These are phyloP conservation scores for Epicoccum sorghinum DNA, from an alignment of 2,329 filamentous ascomycete species.

Conservation along the genomic window DNA sequence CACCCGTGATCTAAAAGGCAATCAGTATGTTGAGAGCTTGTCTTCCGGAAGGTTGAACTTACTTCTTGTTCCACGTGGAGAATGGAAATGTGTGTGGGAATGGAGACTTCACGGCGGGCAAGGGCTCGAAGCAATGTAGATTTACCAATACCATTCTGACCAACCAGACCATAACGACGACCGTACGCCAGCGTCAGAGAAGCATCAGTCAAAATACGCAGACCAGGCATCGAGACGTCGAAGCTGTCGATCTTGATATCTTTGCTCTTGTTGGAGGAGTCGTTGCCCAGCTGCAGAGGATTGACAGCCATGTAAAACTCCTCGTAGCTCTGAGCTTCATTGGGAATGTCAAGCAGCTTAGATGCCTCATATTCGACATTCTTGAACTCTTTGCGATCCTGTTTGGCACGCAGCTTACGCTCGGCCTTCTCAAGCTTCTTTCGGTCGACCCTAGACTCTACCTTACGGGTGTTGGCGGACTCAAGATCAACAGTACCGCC, in stretches of 20 bases:
- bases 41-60: conserved; percentile 29
- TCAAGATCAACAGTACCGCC: conserved; percentile 88
- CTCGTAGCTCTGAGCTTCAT: conserved; percentile 89
- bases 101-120: conserved; percentile 88
- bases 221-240: conserved; percentile 89
- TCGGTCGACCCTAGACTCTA: conserved; percentile 95
- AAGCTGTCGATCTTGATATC: conserved; percentile 98
- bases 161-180: conserved; percentile 93
- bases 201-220: conserved; percentile 89
- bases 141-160: conserved; percentile 94
- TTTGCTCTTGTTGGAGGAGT: conserved; percentile 81
- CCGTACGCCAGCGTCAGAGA: conserved; percentile 89
- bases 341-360: conserved; percentile 80
- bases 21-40: conserved; percentile 13
- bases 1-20: conserved; percentile 75
- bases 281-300: conserved; percentile 82
- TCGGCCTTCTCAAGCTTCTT: conserved; percentile 99
- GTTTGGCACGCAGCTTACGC: conserved; percentile 95
- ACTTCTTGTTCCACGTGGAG: conserved; percentile 98
- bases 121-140: conserved; percentile 90
- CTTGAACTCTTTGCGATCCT: conserved; percentile 98
- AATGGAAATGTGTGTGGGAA: conserved; percentile 98
- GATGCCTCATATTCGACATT: conserved; percentile 98
- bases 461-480: conserved; percentile 88
- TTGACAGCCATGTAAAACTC: conserved; percentile 99